Evolutionary conservation across 176 grass and related monocot genomes (phyloP).

Genomic region (Zea luxurians): DNA sequence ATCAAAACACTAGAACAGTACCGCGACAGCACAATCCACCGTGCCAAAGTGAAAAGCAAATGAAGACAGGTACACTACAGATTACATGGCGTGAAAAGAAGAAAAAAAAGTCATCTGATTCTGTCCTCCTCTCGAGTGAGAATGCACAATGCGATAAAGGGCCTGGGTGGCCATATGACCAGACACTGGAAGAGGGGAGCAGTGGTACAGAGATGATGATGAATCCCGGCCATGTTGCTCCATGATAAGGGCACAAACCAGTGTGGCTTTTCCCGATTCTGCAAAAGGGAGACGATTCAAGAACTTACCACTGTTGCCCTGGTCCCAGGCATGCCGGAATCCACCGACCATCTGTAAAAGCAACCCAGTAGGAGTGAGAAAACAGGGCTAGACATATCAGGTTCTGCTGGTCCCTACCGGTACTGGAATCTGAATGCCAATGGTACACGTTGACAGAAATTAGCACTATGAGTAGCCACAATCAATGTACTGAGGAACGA

Average conservation of each 20-base stretch:
- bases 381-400: constrained; percentile 37
- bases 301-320: constrained; percentile 40
- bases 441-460: not conserved
- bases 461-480: constrained; percentile 12
- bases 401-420: not conserved
- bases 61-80: constrained; percentile 29
- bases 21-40: constrained; percentile 1
- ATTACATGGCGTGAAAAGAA: not conserved
- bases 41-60: constrained; percentile 45
- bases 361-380: constrained; percentile 24
- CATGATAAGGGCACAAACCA: constrained; percentile 38
- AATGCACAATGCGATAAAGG: constrained; percentile 31
- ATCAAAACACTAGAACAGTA: constrained; percentile 34
- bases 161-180: constrained; percentile 41
- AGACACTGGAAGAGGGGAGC: constrained; percentile 22
- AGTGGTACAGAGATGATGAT: constrained; percentile 48
- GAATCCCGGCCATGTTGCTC: constrained; percentile 43
- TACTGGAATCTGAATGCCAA: constrained; percentile 21
- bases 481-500: not conserved
- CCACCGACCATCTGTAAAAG: constrained; percentile 52
- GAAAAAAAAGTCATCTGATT: not conserved
- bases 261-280: constrained; percentile 25
- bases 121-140: constrained; percentile 25
- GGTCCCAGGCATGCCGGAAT: constrained; percentile 38
- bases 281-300: constrained; percentile 36